phyloP scores from a whole-genome alignment of 2,329 filamentous ascomycete species.

The Calonectria pteridis region DNA sequence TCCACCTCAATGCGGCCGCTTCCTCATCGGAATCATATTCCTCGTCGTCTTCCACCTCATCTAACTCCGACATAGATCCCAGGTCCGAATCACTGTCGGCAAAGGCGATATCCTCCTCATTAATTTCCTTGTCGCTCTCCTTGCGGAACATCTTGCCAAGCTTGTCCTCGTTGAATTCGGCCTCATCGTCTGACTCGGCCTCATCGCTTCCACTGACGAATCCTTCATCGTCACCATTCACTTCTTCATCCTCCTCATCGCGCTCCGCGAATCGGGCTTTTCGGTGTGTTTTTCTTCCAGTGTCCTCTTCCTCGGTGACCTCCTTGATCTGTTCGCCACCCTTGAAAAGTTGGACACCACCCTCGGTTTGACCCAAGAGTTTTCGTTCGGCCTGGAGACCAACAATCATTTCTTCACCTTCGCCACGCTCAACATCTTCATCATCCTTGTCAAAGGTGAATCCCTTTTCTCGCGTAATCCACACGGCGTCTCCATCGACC shows the following conservation, averaged over 20 bases:
- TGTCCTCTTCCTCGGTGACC: slow-evolving; percentile 66
- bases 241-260: slow-evolving; percentile 71
- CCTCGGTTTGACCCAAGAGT: slow-evolving; percentile 84
- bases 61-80: slow-evolving; percentile 79
- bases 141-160: slow-evolving; percentile 72
- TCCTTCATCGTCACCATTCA: slow-evolving; percentile 63
- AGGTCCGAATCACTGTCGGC: slow-evolving; percentile 98
- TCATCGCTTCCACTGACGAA: slow-evolving; percentile 67
- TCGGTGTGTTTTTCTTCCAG: slow-evolving; percentile 71
- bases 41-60: slow-evolving; percentile 62
- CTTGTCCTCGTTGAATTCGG: slow-evolving; percentile 70
- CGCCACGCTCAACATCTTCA: slow-evolving; percentile 81
- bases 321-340: slow-evolving; percentile 77
- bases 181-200: slow-evolving; percentile 64
- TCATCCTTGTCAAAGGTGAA: slow-evolving; percentile 80
- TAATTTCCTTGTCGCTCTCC: slow-evolving; percentile 62
- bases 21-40: slow-evolving; percentile 74
- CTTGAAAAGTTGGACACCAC: slow-evolving; percentile 87
- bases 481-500: slow-evolving; percentile 97
- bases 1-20: slow-evolving; percentile 84
- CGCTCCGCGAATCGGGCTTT: slow-evolving; percentile 69
- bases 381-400: slow-evolving; percentile 86
- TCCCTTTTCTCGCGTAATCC: slow-evolving; percentile 79
- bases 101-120: slow-evolving; percentile 83
- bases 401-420: slow-evolving; percentile 95